Evolutionary conservation across 768 basidiomycete species (phyloP).

Genomic region (Trametes sanguinea): DNA sequence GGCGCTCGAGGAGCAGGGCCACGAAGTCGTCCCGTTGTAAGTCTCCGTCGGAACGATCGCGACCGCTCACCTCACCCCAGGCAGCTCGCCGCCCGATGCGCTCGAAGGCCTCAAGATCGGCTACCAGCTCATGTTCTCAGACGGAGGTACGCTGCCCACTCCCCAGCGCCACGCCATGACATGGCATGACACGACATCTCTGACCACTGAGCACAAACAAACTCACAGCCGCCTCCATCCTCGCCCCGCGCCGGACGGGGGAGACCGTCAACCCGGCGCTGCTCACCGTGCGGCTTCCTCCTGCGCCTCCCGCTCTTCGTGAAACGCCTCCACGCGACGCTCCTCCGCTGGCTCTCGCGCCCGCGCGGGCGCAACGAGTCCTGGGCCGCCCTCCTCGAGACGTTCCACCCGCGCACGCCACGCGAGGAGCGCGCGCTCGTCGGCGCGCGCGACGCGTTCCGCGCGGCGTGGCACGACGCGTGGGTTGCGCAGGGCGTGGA

Average conservation of each 20-base stretch:
- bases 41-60: conserved; percentile 2
- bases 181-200: too few relatives aligned
- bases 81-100: conserved; percentile 27
- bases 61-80: background rate
- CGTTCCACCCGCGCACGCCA: conserved; percentile 24
- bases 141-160: conserved; percentile 28
- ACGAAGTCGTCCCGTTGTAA: conserved; percentile 44
- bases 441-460: conserved; percentile 30
- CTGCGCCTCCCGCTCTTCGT: conserved; percentile 31
- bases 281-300: conserved; percentile 10
- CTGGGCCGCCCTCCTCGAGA: conserved; percentile 29
- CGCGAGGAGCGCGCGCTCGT: conserved; percentile 30
- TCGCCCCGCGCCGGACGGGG: conserved; percentile 18
- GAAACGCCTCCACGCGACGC: conserved; percentile 26
- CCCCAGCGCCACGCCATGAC: background rate
- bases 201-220: background rate
- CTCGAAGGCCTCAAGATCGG: conserved; percentile 33
- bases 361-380: conserved; percentile 32
- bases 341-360: conserved; percentile 29
- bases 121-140: conserved; percentile 32
- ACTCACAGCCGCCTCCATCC: conserved; percentile 17
- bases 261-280: conserved; percentile 30
- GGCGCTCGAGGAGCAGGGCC: conserved; percentile 39
- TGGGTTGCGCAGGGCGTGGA: conserved; percentile 34
- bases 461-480: conserved; percentile 28